phyloP scores from a whole-genome alignment of 2,329 filamentous ascomycete genomes.

The Sporothrix brasiliensis region DNA sequence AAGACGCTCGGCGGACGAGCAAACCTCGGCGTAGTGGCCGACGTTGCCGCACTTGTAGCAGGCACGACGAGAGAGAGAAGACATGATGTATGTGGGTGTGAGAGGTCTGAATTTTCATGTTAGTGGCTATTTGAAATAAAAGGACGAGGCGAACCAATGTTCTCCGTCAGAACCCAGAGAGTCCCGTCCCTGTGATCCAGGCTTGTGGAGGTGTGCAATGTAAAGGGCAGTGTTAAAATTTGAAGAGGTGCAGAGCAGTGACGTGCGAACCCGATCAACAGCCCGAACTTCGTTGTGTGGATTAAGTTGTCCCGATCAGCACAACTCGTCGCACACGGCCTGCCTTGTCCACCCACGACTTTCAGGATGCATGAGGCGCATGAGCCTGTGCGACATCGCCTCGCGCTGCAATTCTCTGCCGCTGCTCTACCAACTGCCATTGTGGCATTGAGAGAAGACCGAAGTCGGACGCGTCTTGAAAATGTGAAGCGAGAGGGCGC shows the following conservation, averaged over 20 bases:
- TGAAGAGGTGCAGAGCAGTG: background rate
- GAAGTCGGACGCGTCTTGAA: background rate
- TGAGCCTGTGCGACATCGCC: conserved; percentile 37
- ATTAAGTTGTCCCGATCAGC: conserved; percentile 15
- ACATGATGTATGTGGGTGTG: conserved; percentile 58
- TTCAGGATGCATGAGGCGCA: conserved; percentile 40
- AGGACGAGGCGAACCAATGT: background rate
- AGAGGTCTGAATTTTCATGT: conserved; percentile 24
- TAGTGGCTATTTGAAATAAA: conserved; percentile 3
- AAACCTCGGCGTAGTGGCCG: conserved; percentile 83
- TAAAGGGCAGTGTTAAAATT: background rate
- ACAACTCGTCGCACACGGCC: conserved; percentile 19
- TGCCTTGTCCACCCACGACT: conserved; percentile 29
- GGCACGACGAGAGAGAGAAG: conserved; percentile 77
- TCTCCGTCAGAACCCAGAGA: background rate
- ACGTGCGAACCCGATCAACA: background rate
- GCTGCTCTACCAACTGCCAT: background rate
- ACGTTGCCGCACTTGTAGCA: conserved; percentile 85
- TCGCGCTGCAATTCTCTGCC: conserved; percentile 5
- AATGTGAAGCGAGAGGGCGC: background rate
- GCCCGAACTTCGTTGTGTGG: conserved; percentile 1
- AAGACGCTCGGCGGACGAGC: conserved; percentile 94
- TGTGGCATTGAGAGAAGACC: background rate
- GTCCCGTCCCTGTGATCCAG: background rate
- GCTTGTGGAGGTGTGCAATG: background rate